These are phyloP conservation scores for Kurtzmaniella fragi DNA, from an alignment of 805 yeast genomes.

Conservation along the genomic window DNA sequence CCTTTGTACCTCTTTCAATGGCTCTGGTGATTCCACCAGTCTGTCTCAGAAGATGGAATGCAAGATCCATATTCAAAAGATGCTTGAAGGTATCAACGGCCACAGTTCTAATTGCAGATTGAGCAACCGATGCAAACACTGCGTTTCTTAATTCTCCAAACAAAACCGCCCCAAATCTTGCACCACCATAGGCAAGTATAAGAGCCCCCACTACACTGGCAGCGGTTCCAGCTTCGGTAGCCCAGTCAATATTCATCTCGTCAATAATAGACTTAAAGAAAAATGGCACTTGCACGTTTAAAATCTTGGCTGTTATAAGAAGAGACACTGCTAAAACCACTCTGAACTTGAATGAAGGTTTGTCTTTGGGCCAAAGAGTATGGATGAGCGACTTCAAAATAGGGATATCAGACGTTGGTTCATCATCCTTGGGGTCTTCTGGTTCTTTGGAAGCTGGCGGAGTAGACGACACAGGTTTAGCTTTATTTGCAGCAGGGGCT, in stretches of 20 bases:
- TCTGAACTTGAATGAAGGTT: slow-evolving; percentile 60
- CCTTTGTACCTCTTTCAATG: slow-evolving; percentile 96
- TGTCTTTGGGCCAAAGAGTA: slow-evolving; percentile 79
- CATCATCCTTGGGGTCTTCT: background rate
- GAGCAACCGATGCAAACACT: slow-evolving; percentile 92
- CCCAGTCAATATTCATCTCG: slow-evolving; percentile 90
- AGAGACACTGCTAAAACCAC: slow-evolving; percentile 73
- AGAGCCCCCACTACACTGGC: slow-evolving; percentile 61
- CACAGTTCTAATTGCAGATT: slow-evolving; percentile 85
- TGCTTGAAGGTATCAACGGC: slow-evolving; percentile 86
- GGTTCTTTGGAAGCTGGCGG: background rate
- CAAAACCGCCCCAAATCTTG: slow-evolving; percentile 89
- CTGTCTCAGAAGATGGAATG: slow-evolving; percentile 85
- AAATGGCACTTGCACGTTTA: slow-evolving; percentile 95
- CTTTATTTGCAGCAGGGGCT: background rate
- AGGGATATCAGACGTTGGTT: slow-evolving; percentile 38
- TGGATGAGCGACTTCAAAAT: slow-evolving; percentile 61
- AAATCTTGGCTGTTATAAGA: slow-evolving; percentile 72
- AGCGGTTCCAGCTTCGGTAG: slow-evolving; percentile 53
- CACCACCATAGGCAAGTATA: slow-evolving; percentile 85
- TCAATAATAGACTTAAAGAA: slow-evolving; percentile 84
- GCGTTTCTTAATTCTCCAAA: slow-evolving; percentile 96
- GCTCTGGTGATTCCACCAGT: slow-evolving; percentile 97
- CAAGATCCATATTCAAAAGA: slow-evolving; percentile 75
- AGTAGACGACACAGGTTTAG: background rate